Percentiles rank a stretch among this genome's conserved stretches.
Evolutionary conservation across 2,329 filamentous ascomycete genomes (phyloP).

Genomic region (Zymoseptoria pseudotritici): DNA sequence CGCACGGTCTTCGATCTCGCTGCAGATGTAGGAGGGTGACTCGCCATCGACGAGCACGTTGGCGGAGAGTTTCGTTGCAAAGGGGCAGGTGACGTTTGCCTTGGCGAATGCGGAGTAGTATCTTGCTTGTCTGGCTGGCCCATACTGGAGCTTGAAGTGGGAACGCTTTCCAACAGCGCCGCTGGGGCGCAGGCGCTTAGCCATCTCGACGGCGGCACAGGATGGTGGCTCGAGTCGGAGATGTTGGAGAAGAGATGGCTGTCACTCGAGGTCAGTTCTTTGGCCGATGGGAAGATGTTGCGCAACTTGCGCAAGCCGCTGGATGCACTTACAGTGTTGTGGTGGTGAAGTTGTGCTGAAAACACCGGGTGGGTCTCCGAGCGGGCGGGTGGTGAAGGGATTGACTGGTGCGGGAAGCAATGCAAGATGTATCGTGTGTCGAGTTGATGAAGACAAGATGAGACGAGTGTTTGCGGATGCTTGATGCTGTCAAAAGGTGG

Average conservation of each 20-base stretch:
- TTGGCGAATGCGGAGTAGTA: no score
- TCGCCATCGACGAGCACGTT: neutral
- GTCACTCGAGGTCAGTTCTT: no score
- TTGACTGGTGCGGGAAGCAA: neutral
- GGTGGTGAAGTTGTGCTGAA: neutral
- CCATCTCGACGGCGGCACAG: neutral
- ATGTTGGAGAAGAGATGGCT: no score
- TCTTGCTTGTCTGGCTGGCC: neutral
- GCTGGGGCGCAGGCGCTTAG: neutral
- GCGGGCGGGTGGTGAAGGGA: neutral
- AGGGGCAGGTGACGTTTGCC: no score
- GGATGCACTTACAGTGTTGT: neutral
- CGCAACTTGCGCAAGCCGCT: no score
- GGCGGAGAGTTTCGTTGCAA: neutral
- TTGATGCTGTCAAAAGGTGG: neutral
- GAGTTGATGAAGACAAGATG: neutral
- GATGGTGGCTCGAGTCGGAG: neutral
- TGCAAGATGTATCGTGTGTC: neutral
- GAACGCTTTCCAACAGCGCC: neutral
- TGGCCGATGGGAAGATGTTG: no score
- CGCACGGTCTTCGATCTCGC: neutral
- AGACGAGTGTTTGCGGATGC: neutral
- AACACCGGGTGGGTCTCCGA: neutral
- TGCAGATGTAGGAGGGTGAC: neutral
- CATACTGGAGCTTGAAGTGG: neutral